Evolutionary conservation across 225 moss, liverwort and hornwort species (phyloP), one percentile per base, ranked within the genome.

Genomic region (Sphagnum tenellum): DNA sequence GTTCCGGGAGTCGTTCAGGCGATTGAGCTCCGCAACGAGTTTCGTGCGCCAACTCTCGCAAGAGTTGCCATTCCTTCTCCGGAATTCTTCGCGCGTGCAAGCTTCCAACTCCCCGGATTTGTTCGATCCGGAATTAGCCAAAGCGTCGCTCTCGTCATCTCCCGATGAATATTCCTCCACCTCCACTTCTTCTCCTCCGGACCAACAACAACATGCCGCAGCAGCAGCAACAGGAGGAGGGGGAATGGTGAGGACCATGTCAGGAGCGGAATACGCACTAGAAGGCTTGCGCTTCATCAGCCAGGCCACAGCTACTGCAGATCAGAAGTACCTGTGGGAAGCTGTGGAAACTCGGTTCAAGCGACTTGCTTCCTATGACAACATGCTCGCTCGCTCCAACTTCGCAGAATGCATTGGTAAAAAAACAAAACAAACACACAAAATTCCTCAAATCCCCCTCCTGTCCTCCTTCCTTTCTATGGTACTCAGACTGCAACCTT

Each of bases 371-470:
- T 81, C 80, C 5, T 57, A 80, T 4, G 87, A 90, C 9, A 83
- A 66, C 47, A 77, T 86, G 81, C 64, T 98, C 10, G 76, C 86
- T 3, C 73, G 89, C 7, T 69, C 76, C 0, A 70, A 86, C 64
- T 98, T 98, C 59, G 90, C 89, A 8, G 83, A 85, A 63, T 98
- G 98, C 72, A 98, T 98, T 55, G 98, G 98, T 93, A 56, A 56
- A 29, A 29, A 29, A 29, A 29, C 29, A 29, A 29, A 29, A 29
- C 29, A 29, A 29, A 29, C 29, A 29, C 29, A 29, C 29, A 29
- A 29, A 29, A 29, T 29, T 29, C 29, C 29, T 29, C 29, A 29
- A 29, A 29, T 29, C 29, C 29, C 29, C 29, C 29, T 29, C 29
- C 29, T 29, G 0, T 29, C 29, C 29, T 29, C 29, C 29, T 29